phyloP scores from a whole-genome alignment of 2,329 filamentous ascomycete genomes.

The Beauveria caledonica region DNA sequence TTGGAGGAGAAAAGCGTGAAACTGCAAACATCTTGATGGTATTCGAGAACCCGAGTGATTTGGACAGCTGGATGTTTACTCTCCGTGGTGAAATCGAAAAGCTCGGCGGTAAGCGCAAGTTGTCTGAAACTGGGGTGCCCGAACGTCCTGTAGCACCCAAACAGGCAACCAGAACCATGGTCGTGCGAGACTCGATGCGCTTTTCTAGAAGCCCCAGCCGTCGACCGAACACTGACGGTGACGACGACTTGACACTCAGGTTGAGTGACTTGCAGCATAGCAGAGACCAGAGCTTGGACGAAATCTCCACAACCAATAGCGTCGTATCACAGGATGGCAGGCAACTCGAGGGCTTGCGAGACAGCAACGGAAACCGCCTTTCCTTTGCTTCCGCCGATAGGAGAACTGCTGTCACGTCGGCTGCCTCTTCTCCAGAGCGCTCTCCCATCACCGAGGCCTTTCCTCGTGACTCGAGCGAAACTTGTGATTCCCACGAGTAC shows the following conservation, averaged over 20 bases:
- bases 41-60: slow-evolving; percentile 62
- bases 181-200: slow-evolving; percentile 32
- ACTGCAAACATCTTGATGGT: slow-evolving; percentile 63
- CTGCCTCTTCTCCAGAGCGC: slow-evolving; percentile 47
- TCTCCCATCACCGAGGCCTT: slow-evolving; percentile 50
- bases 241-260: slow-evolving; percentile 16
- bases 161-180: background rate
- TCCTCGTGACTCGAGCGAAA: slow-evolving; percentile 17
- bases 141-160: slow-evolving; percentile 20
- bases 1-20: slow-evolving; percentile 42
- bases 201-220: slow-evolving; percentile 19
- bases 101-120: slow-evolving; percentile 56
- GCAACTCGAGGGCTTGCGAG: slow-evolving; percentile 48
- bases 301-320: slow-evolving; percentile 50
- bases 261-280: slow-evolving; percentile 20
- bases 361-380: slow-evolving; percentile 45
- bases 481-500: slow-evolving; percentile 16
- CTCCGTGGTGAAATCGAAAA: slow-evolving; percentile 63
- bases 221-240: slow-evolving; percentile 13
- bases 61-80: slow-evolving; percentile 66
- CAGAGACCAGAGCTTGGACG: slow-evolving; percentile 39
- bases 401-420: slow-evolving; percentile 51
- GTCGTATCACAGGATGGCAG: slow-evolving; percentile 50
- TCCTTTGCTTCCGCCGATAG: slow-evolving; percentile 55
- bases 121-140: slow-evolving; percentile 51